Base-by-base conservation (phyloP, 768 basidiomycete genomes). In the Hortiboletus flavorubellus region DNA sequence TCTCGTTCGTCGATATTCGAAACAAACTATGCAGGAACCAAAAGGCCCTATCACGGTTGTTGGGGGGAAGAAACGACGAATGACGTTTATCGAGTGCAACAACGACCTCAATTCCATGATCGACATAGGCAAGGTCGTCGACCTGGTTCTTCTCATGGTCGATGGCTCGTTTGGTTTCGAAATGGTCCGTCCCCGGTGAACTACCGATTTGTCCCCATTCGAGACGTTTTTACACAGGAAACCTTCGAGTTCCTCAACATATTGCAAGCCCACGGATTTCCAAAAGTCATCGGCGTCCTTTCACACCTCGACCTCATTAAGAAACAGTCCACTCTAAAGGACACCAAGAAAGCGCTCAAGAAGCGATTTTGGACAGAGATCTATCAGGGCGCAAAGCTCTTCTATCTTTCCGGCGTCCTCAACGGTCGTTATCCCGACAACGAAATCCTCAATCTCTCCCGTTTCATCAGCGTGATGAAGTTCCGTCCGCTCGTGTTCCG, bases 351-450 rank as follows among this genome's bases (percentile, higher is more conserved):
- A 66, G 75, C 86, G 0, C 82, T 99, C 38, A 99, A 99, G 74
- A 97, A 93, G 68, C 91, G 97, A 10, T 99, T 99, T 76, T 99
- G 97, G 97, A 93, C 95, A 0, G 97, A 99, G 72, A 98, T 99
- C 12, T 98, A 98, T 71, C 91, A 94, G 64, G 97, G 97, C 47
- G 96, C 97, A 31, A 99, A 99, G 70, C 84, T 99, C 8, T 98
- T 98, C 75, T 98, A 97, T 71, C 86, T 98, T 48, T 94, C 92
- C 3, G 97, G 96, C 16, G 92, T 98, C 33, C 81, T 98, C 64
- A 98, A 98, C 63, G 97, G 97, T 18, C 91, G 95, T 39, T 98
- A 98, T 71, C 95, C 97, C 31, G 97, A 99, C 72, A 85, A 84
- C 18, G 97, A 99, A 75, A 94, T 98, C 62, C 82, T 94, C 65